Conservation (phyloP, 2,329 filamentous ascomycete genomes). For the Fusarium setosum region DNA sequence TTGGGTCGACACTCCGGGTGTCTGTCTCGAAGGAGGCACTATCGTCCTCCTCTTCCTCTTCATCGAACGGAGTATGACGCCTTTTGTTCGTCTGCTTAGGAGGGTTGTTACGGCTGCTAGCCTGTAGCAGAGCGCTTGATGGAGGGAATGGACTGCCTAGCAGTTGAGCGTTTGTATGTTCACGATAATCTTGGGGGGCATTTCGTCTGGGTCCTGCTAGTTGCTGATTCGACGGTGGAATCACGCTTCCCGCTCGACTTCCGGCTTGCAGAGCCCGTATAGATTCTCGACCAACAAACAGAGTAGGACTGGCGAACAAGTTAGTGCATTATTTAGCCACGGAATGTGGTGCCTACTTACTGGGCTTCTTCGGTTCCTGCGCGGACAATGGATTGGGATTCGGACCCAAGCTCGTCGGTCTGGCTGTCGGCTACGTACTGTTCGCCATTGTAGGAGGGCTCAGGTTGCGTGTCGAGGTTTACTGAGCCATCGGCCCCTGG, state of each 20-base stretch:
- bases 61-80: slow-evolving; percentile 4
- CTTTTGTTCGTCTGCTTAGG: background rate
- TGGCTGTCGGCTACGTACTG: slow-evolving; percentile 32
- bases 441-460: background rate
- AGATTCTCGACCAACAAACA: slow-evolving; percentile 34
- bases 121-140: slow-evolving; percentile 10
- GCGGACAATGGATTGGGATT: slow-evolving; percentile 42
- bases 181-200: slow-evolving; percentile 36
- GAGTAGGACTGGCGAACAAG: slow-evolving; percentile 22
- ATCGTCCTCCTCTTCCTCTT: slow-evolving; percentile 41
- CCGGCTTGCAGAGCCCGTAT: slow-evolving; percentile 29
- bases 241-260: background rate
- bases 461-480: background rate
- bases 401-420: slow-evolving; percentile 29
- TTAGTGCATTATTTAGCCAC: background rate
- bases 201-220: slow-evolving; percentile 14
- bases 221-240: slow-evolving; percentile 39
- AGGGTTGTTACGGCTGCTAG: background rate
- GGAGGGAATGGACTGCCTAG: slow-evolving; percentile 25
- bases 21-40: slow-evolving; percentile 46
- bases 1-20: slow-evolving; percentile 37
- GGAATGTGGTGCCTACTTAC: slow-evolving; percentile 16
- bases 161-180: slow-evolving; percentile 34
- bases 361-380: slow-evolving; percentile 21
- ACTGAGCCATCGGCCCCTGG: background rate